Percentiles rank a stretch among this genome's conserved stretches.
Evolutionary conservation across 2,329 filamentous ascomycete species (phyloP).

Genomic region (Neurospora sp.): DNA sequence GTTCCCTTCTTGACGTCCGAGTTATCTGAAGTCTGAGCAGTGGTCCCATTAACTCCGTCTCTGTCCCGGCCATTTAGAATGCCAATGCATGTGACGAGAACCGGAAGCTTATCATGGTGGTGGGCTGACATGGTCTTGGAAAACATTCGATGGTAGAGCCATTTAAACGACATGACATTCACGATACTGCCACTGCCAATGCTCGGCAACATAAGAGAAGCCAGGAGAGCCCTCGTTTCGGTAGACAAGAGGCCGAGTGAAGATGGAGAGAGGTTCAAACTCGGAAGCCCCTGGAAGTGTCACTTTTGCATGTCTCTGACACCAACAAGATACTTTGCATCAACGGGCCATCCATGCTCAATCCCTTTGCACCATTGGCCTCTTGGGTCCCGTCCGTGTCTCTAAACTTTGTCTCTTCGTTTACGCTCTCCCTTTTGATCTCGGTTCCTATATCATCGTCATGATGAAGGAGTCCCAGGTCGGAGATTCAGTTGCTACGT

Average conservation of each 20-base stretch:
- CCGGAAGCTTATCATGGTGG: constrained; percentile 15
- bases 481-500: background rate
- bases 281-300: background rate
- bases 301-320: background rate
- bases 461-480: background rate
- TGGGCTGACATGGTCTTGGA: constrained; percentile 17
- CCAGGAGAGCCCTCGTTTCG: background rate
- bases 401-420: background rate
- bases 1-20: background rate
- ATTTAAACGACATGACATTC: background rate
- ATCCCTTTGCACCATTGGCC: background rate
- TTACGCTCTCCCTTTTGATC: background rate
- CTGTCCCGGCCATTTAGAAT: background rate
- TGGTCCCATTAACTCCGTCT: constrained; percentile 11
- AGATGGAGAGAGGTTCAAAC: background rate
- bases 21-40: background rate
- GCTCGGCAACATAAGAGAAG: background rate
- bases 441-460: background rate
- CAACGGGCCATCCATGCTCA: background rate
- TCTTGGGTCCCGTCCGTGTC: background rate
- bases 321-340: background rate
- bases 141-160: constrained; percentile 20
- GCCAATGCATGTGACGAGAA: background rate
- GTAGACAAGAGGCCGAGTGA: background rate
- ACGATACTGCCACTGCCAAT: background rate